Evolutionary conservation across 139 green algal species (phyloP), one percentile per base, ranked within the genome.

Genomic region (Parachlorella kessleri): DNA sequence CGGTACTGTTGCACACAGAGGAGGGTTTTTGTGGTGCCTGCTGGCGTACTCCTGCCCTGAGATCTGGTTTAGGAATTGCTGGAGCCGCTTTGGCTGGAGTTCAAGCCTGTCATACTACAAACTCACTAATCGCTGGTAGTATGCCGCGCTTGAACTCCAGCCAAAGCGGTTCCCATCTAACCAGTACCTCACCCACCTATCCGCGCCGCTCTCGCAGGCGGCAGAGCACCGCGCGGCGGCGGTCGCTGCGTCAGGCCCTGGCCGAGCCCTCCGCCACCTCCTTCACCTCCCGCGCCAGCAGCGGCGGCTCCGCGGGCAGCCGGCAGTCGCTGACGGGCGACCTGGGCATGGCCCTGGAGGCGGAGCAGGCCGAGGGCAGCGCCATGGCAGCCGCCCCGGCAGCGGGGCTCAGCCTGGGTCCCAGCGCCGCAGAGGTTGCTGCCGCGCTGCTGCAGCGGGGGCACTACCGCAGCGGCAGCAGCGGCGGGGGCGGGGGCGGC

Each of bases 191-290:
- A n/a, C n/a, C n/a, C n/a, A n/a, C n/a, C n/a, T n/a, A n/a, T n/a
- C n/a, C n/a, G n/a, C n/a, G n/a, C n/a, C n/a, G n/a, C n/a, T n/a
- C n/a, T n/a, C n/a, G 48, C 48, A 59, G 48, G 48, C 48, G 48
- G 48, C 48, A 59, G 21, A 68, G 14, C 0, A 59, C 30, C 23
- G 7, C 32, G 35, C 75, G 75, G 75, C 75, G 75, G 66, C 75
- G 75, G 39, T 55, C n/a, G 3, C 66, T 80, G 66, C 75, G 75
- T 26, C 75, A 80, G 10, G 75, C 75, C 26, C 42, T 80, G 65
- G 75, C 66, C 9, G 75, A 80, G 75, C 75, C 75, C 6, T 53
- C 40, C 1, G 75, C 21, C 24, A 23, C 65, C 8, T 68, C 41
- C 8, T 63, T 68, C 28, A 33, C 24, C 63, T 33, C 14, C 63